These are phyloP conservation scores for Globisporangium mamillatum DNA, from an alignment of 352 stramenopile genomes.

Conservation along the genomic window DNA sequence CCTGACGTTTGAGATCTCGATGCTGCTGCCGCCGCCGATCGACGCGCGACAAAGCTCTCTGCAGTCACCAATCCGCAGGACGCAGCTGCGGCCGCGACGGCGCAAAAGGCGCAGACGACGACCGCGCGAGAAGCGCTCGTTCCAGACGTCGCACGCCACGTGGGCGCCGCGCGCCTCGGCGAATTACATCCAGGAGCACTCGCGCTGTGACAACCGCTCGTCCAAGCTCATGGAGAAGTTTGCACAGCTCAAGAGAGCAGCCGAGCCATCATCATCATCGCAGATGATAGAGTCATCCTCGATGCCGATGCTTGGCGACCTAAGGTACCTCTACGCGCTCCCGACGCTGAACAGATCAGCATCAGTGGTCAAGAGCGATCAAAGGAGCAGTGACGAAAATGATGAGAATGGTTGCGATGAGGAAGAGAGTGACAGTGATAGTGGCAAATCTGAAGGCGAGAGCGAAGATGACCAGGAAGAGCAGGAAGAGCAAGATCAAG, in stretches of 20 bases:
- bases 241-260: constrained; percentile 22
- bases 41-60: constrained; percentile 48
- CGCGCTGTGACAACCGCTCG: constrained; percentile 15
- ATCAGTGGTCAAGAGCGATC: not conserved
- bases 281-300: constrained; percentile 6
- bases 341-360: not conserved
- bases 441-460: constrained; percentile 4
- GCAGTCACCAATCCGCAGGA: constrained; percentile 46
- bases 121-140: constrained; percentile 25
- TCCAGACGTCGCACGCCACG: constrained; percentile 35
- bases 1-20: constrained; percentile 66
- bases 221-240: constrained; percentile 40
- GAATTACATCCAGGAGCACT: constrained; percentile 44
- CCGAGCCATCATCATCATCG: not conserved
- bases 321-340: constrained; percentile 11
- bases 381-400: not conserved
- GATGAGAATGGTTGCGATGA: constrained; percentile 9
- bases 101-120: constrained; percentile 21
- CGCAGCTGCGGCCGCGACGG: constrained; percentile 29
- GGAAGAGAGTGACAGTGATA: constrained; percentile 10
- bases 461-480: constrained; percentile 1
- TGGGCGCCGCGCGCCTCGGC: constrained; percentile 37
- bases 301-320: not conserved
- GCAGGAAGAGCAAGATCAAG: not conserved
- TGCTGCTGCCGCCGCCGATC: constrained; percentile 49